A percentile compares a stretch with the other conserved stretches of the same genome.
phyloP scores from a whole-genome alignment of 306 rosid species.

The Pyrus bretschneideri region DNA sequence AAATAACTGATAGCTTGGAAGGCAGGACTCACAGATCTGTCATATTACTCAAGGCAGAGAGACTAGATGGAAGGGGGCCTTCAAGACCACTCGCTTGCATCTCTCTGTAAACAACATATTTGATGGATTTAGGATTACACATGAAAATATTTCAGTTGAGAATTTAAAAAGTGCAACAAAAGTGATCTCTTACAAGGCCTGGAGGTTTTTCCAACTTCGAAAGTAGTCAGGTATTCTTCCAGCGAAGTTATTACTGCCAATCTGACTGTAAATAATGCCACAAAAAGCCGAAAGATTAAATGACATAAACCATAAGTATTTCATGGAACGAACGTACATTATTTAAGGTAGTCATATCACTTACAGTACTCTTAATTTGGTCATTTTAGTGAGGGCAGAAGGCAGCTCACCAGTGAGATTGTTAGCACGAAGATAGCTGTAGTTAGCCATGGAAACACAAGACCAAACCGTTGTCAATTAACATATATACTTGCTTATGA shows the following conservation, averaged over 20 bases:
- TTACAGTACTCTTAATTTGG: conserved; percentile 15
- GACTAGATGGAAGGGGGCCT: conserved; percentile 20
- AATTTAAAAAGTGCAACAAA: too few species aligned
- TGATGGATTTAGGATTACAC: too few species aligned
- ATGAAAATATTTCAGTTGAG: too few species aligned
- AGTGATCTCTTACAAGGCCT: not conserved
- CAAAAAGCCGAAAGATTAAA: not conserved
- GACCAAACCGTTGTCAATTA: not conserved
- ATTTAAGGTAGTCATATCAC: not conserved
- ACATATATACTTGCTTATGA: not conserved
- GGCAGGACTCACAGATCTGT: conserved; percentile 5
- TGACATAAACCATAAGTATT: not conserved
- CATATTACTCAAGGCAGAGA: conserved; percentile 4
- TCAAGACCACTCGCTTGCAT: conserved; percentile 24
- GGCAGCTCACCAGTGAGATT: conserved; percentile 31
- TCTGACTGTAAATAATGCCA: conserved; percentile 3
- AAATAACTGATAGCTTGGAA: not conserved
- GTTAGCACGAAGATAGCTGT: conserved; percentile 21
- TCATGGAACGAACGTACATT: not conserved
- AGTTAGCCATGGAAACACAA: not conserved
- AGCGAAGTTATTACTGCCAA: conserved; percentile 29
- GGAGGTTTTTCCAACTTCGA: conserved; percentile 6
- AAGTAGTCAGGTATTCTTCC: conserved; percentile 24
- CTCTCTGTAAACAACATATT: conserved; percentile 4
- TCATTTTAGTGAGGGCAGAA: not conserved